Evolutionary conservation across 1,284 basidiomycete species (phyloP).

Genomic region (Puccinia triticina): DNA sequence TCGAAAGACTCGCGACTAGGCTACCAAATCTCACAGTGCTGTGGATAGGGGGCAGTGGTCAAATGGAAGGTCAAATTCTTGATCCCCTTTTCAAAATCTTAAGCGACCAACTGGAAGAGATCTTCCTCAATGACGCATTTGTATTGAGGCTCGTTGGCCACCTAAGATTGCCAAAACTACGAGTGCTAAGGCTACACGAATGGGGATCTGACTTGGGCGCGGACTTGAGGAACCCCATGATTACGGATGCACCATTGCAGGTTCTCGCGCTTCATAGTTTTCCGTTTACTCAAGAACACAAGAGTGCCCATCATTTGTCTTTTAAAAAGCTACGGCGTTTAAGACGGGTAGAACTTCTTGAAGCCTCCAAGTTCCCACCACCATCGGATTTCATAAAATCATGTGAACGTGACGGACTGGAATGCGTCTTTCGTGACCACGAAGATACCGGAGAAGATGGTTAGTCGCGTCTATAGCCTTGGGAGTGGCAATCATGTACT

Average conservation of each 20-base stretch:
- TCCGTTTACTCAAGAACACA: neutral
- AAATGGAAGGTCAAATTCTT: neutral
- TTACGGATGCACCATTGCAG: neutral
- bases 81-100: neutral
- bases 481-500: too few species aligned
- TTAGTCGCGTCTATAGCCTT: neutral
- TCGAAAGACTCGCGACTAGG: neutral
- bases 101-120: neutral
- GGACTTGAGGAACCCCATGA: neutral
- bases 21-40: constrained; percentile 10
- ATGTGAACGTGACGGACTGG: neutral
- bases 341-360: neutral
- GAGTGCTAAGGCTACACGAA: neutral
- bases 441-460: neutral
- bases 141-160: neutral
- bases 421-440: neutral
- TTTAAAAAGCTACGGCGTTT: neutral
- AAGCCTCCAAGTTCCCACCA: neutral
- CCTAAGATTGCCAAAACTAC: neutral
- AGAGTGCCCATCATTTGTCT: neutral
- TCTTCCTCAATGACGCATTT: neutral
- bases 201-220: neutral
- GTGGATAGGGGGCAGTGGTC: neutral
- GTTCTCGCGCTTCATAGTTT: neutral
- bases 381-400: neutral